A percentile compares a stretch with the other conserved stretches of the same genome.
These are phyloP conservation scores for Lactuca sativa DNA, from an alignment of 129 eudicot genomes.

Conservation along the genomic window DNA sequence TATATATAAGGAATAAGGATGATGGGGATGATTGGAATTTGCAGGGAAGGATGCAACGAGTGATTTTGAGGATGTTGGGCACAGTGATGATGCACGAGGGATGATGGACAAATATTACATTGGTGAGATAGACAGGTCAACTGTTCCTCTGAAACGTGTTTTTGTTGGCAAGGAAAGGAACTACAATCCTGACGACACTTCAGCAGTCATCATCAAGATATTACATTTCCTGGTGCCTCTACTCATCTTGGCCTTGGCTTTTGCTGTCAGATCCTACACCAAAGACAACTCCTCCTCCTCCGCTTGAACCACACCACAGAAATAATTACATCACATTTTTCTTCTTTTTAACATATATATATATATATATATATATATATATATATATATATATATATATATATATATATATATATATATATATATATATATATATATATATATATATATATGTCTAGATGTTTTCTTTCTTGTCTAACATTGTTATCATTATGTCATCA, in stretches of 20 bases:
- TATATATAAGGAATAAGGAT: no score
- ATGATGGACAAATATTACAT: conserved; percentile 61
- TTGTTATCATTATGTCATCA: background rate
- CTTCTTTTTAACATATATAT: no score
- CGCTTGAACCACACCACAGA: no score
- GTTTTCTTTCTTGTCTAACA: no score
- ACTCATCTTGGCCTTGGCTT: conserved; percentile 52
- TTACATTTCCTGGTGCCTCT: conserved; percentile 66
- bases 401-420: no score
- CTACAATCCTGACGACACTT: conserved; percentile 37
- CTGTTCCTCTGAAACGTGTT: conserved; percentile 53
- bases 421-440: no score
- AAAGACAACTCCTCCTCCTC: conserved; percentile 26
- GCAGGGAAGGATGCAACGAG: conserved; percentile 76
- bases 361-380: no score
- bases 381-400: no score
- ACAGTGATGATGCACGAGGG: conserved; percentile 65
- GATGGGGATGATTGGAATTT: background rate
- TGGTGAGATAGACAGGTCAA: conserved; percentile 58
- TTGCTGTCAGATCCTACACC: conserved; percentile 61
- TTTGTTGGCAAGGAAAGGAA: conserved; percentile 13
- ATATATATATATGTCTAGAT: no score
- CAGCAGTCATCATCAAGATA: conserved; percentile 50
- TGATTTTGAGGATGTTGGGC: conserved; percentile 77
- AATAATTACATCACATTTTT: no score